Percentiles rank a stretch among this genome's conserved stretches.
Evolutionary conservation across 352 stramenopile species (phyloP).

Genomic region (Aphanomyces invadans): DNA sequence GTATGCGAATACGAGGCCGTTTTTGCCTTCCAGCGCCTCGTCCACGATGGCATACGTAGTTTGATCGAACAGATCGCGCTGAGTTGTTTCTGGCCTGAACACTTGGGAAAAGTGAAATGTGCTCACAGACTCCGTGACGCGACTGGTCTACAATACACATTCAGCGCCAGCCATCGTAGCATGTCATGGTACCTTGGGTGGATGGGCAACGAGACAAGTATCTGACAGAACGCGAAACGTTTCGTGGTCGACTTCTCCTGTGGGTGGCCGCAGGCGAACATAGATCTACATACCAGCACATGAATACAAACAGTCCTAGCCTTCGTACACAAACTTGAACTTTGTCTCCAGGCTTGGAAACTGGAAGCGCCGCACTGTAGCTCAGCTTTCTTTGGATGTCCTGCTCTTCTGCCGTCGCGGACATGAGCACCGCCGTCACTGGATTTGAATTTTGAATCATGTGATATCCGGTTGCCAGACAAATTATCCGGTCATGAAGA

Average conservation of each 20-base stretch:
- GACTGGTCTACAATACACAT: constrained; percentile 55
- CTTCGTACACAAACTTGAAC: constrained; percentile 25
- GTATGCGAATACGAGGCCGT: constrained; percentile 94
- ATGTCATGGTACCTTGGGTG: constrained; percentile 34
- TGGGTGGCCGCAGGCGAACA: constrained; percentile 24
- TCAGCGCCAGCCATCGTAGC: not conserved
- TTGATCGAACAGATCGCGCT: constrained; percentile 88
- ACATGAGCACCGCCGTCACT: not conserved
- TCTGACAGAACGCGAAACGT: constrained; percentile 67
- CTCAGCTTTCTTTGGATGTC: constrained; percentile 57
- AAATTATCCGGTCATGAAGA: constrained; percentile 1
- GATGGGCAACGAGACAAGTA: constrained; percentile 49
- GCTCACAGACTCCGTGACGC: constrained; percentile 62
- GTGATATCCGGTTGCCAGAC: not conserved
- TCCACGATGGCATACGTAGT: constrained; percentile 88
- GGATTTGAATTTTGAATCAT: constrained; percentile 21
- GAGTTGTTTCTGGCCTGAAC: constrained; percentile 63
- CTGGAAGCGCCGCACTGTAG: constrained; percentile 44
- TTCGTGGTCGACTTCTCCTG: constrained; percentile 27
- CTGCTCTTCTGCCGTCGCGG: constrained; percentile 16
- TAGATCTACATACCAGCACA: constrained; percentile 28
- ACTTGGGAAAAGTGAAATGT: constrained; percentile 80
- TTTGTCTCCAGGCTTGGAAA: constrained; percentile 24
- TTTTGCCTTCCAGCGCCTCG: constrained; percentile 75
- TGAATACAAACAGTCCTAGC: not conserved